A percentile compares a stretch with the other conserved stretches of the same genome.
These are phyloP conservation scores for Penicillium sp. DNA, from an alignment of 2,329 filamentous ascomycete species.

Conservation along the genomic window DNA sequence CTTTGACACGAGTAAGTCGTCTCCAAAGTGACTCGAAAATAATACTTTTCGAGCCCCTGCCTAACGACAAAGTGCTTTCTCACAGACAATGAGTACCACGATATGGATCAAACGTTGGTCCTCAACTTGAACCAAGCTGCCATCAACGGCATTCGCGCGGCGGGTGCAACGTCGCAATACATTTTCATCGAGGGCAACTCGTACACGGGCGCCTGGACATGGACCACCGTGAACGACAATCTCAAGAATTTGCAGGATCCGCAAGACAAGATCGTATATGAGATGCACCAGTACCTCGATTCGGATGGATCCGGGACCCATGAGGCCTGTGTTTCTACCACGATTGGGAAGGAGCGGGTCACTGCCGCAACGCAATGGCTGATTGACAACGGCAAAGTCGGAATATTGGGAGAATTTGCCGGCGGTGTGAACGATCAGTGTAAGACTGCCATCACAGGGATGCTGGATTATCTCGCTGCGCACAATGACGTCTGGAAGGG, in stretches of 20 bases:
- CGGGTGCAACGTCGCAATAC: conserved; percentile 53
- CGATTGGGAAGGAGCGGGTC: conserved; percentile 48
- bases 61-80: background rate
- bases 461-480: conserved; percentile 44
- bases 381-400: conserved; percentile 47
- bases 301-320: conserved; percentile 49
- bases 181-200: conserved; percentile 55
- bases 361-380: conserved; percentile 49
- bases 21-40: too few relatives aligned
- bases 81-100: conserved; percentile 58
- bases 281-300: conserved; percentile 60
- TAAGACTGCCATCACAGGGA: conserved; percentile 44
- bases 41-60: background rate
- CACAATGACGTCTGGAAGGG: conserved; percentile 52
- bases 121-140: conserved; percentile 58
- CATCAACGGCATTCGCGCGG: conserved; percentile 55
- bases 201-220: conserved; percentile 45
- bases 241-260: conserved; percentile 48
- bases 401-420: conserved; percentile 51
- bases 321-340: conserved; percentile 45
- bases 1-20: conserved; percentile 51
- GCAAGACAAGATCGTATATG: conserved; percentile 50
- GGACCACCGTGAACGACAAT: conserved; percentile 40
- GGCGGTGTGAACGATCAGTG: conserved; percentile 48
- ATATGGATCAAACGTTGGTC: conserved; percentile 56